Evolutionary conservation across 2,329 filamentous ascomycete genomes (phyloP).

Genomic region (Lecanosticta acicola): DNA sequence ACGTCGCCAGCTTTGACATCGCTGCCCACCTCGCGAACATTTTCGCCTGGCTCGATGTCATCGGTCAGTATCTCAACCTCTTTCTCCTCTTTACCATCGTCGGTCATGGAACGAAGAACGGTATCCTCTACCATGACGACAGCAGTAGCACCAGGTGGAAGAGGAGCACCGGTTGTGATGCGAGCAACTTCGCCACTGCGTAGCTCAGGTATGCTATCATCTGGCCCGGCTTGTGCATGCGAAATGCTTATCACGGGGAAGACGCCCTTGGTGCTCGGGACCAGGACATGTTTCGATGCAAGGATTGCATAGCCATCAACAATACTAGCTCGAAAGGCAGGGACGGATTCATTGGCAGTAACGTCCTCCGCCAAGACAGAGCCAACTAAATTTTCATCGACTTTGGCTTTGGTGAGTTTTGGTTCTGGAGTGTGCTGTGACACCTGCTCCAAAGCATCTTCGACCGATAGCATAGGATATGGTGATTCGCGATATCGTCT

Average conservation of each 20-base stretch:
- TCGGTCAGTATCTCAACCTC: constrained; percentile 81
- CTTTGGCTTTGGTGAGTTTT: constrained; percentile 51
- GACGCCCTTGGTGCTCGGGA: constrained; percentile 61
- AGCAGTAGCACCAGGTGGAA: constrained; percentile 81
- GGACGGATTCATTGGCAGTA: constrained; percentile 72
- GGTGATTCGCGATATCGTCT: constrained; percentile 77
- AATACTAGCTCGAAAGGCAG: constrained; percentile 90
- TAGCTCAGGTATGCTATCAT: constrained; percentile 59
- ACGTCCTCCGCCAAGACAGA: constrained; percentile 79
- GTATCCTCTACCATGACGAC: constrained; percentile 99
- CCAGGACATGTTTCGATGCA: constrained; percentile 40
- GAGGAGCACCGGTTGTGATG: constrained; percentile 89
- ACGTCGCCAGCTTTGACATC: constrained; percentile 66
- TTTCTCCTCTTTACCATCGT: constrained; percentile 77
- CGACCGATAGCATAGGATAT: constrained; percentile 84
- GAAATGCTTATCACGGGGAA: constrained; percentile 85
- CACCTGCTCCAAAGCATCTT: constrained; percentile 71
- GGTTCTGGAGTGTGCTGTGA: constrained; percentile 65
- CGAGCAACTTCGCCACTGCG: constrained; percentile 72
- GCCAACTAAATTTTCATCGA: constrained; percentile 64
- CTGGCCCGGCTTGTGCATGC: constrained; percentile 66
- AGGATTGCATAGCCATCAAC: constrained; percentile 93
- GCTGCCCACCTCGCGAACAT: constrained; percentile 84
- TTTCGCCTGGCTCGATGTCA: constrained; percentile 70
- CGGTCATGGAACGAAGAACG: constrained; percentile 64